These are phyloP conservation scores for Daldinia loculata DNA, from an alignment of 495 filamentous ascomycete species.

Conservation along the genomic window DNA sequence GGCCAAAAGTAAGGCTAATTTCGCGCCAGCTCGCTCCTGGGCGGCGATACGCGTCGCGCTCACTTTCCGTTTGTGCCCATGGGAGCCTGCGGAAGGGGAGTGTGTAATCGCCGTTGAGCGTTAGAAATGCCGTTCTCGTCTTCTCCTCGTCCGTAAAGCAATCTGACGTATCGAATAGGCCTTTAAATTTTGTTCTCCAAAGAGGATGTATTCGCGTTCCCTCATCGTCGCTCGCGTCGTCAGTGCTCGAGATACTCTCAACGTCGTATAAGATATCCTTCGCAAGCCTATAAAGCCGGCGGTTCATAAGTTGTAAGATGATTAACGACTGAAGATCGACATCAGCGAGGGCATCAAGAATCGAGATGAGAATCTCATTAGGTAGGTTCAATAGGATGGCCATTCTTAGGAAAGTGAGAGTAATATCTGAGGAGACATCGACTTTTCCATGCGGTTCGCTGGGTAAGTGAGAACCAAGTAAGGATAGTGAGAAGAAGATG, in stretches of 20 bases:
- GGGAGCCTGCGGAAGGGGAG: conserved; percentile 38
- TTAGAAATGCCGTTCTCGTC: conserved; percentile 16
- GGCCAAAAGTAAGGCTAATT: conserved; percentile 41
- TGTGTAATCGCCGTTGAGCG: conserved; percentile 38
- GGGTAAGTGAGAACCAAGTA: neutral
- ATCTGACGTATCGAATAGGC: conserved; percentile 36
- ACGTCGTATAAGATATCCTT: conserved; percentile 26
- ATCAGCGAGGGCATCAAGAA: conserved; percentile 29
- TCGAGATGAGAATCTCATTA: conserved; percentile 35
- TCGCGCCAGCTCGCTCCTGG: conserved; percentile 40
- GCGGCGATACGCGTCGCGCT: conserved; percentile 27
- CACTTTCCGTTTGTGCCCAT: conserved; percentile 23
- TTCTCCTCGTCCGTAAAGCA: conserved; percentile 35
- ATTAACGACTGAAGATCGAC: conserved; percentile 30
- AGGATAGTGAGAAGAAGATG: neutral
- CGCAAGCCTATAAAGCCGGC: conserved; percentile 15
- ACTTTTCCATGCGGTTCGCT: too few relatives aligned
- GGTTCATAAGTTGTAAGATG: conserved; percentile 24
- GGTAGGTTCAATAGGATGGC: conserved; percentile 21
- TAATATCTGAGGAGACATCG: neutral
- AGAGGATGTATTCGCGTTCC: conserved; percentile 28
- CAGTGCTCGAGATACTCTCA: neutral
- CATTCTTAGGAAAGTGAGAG: conserved; percentile 16
- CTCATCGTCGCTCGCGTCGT: neutral
- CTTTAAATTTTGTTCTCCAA: conserved; percentile 32